These are phyloP conservation scores for Ilyonectria mors-panacis DNA, from an alignment of 2,329 filamentous ascomycete genomes.

Conservation along the genomic window DNA sequence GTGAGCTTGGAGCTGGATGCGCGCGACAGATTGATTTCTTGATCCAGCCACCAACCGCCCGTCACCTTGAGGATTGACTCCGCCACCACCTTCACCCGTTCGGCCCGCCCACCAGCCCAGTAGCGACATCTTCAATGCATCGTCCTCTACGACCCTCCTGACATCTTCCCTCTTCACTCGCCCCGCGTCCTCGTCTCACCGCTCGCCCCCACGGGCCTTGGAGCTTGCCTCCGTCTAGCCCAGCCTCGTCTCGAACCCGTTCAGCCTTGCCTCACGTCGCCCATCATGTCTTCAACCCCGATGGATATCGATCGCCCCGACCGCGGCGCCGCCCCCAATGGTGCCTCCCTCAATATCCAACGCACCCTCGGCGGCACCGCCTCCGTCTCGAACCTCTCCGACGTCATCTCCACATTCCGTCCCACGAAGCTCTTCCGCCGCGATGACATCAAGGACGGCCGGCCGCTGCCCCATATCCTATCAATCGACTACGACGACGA, in stretches of 20 bases:
- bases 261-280: conserved; percentile 7
- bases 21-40: not conserved
- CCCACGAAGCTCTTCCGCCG: conserved; percentile 83
- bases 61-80: not conserved
- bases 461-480: conserved; percentile 47
- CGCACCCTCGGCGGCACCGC: conserved; percentile 61
- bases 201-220: not conserved
- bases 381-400: conserved; percentile 77
- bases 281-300: conserved; percentile 65
- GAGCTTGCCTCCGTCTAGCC: not conserved
- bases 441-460: conserved; percentile 66
- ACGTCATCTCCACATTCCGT: conserved; percentile 83
- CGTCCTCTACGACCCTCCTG: no score
- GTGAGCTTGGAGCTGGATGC: not conserved
- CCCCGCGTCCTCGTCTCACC: not conserved
- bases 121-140: not conserved
- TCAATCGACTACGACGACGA: conserved; percentile 93
- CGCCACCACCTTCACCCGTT: not conserved
- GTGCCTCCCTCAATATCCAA: conserved; percentile 65
- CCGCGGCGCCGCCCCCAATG: conserved; percentile 56
- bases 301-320: conserved; percentile 70
- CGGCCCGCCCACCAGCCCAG: not conserved
- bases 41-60: not conserved
- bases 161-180: not conserved
- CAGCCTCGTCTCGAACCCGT: not conserved